Evolutionary conservation across 331 rosid genomes (phyloP), one percentile per base, ranked within the genome.

Genomic region (Acacia pycnantha): DNA sequence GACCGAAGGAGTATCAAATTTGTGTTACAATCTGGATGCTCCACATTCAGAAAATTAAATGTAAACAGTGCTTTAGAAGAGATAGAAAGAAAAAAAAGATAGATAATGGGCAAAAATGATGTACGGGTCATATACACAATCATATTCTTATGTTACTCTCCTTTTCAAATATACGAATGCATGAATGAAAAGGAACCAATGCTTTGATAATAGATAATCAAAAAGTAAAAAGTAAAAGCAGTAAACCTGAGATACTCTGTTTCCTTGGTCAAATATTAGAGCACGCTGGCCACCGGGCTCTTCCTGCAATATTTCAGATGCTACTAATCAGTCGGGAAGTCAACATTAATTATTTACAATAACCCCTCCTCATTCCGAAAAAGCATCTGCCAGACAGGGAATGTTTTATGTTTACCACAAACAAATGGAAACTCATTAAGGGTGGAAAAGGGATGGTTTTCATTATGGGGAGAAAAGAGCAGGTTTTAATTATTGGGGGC

Each of bases 281-380:
- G 98, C 97, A 16, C 98, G 93, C 82, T 95, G 98, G 66, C 99
- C 99, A 18, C 99, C 99, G 0, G 99, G 99, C 83, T 95, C 99
- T 82, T 95, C 98, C 99, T 95, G 94, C 70, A 81, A 82, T 24
- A 37, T 26, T 64, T 62, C n/a, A 64, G 74, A 80, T 19, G 64
- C 53, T 72, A 12, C 62, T 14, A 47, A 70, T 80, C 35, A 82
- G 77, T 61, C 21, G 8, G 61, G 46, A 24, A 73, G 46, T 58
- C n/a, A 64, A 64, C 50, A 26, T 10, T 43, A 66, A 66, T 16
- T 27, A 15, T 48, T 26, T 29, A 77, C 48, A 73, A 58, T 9
- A 58, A 35, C 37, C 6, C n/a, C 46, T 74, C 41, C 62, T 72
- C 18, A 48, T 48, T 27, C 26, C 24, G 75, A 44, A 70, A 22